Percentiles rank a stretch among this genome's conserved stretches.
Conservation (phyloP, 2,329 filamentous ascomycete species). For the Didymella glomerata region DNA sequence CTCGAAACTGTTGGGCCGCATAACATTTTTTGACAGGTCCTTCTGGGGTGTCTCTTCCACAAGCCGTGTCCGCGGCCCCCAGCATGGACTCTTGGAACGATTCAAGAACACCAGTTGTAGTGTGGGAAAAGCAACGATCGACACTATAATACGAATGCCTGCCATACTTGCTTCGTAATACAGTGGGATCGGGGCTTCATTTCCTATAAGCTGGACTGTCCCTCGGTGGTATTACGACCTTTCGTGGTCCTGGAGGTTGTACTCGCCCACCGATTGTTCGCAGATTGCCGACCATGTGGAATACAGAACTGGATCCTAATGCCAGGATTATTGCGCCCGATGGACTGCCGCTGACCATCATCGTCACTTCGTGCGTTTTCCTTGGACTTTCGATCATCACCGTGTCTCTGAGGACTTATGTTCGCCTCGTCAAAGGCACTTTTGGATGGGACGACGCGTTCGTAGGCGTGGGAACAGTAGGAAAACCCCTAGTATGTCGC, state of each 20-base stretch:
- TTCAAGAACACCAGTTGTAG: conserved; percentile 5
- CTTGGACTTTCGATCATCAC: conserved; percentile 26
- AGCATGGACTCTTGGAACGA: conserved; percentile 5
- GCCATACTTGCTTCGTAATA: background rate
- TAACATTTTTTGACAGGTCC: background rate
- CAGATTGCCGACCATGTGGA: conserved; percentile 17
- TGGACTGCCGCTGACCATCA: conserved; percentile 31
- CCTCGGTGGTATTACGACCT: conserved; percentile 5
- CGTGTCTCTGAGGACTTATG: conserved; percentile 30
- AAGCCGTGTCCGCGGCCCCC: background rate
- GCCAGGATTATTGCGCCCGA: conserved; percentile 24
- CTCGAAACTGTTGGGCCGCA: conserved; percentile 20
- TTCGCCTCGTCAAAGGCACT: conserved; percentile 26
- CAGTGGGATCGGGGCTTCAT: background rate
- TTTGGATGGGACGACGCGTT: conserved; percentile 33
- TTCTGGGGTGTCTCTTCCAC: conserved; percentile 4
- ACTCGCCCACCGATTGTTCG: conserved; percentile 8
- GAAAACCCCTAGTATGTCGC: background rate
- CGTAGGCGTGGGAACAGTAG: conserved; percentile 27
- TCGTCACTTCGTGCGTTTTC: conserved; percentile 27
- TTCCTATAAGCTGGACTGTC: conserved; percentile 12
- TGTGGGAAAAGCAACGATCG: conserved; percentile 13
- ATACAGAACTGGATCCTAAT: conserved; percentile 23
- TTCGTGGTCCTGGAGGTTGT: background rate
- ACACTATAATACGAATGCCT: conserved; percentile 16